Evolutionary conservation across 1,284 basidiomycete species (phyloP).

Genomic region (Puccinia hordei): DNA sequence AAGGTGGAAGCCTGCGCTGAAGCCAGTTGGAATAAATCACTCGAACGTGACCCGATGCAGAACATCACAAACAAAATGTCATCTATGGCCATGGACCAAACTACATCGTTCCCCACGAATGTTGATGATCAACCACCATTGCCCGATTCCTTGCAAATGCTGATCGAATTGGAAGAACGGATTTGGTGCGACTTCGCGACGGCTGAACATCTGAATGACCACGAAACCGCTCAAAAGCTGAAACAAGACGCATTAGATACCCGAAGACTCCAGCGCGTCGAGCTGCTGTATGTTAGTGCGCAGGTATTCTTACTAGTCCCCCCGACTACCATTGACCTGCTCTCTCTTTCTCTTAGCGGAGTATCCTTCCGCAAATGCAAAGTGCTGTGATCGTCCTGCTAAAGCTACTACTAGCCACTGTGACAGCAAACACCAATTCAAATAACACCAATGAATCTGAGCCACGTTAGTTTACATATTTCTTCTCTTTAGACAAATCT

Average conservation of each 20-base stretch:
- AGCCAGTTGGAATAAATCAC: slow-evolving; percentile 49
- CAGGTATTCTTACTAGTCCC: not conserved
- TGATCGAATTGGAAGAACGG: slow-evolving; percentile 69
- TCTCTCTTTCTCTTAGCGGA: slow-evolving; percentile 56
- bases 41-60: slow-evolving; percentile 46
- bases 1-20: slow-evolving; percentile 62
- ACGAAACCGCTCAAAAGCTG: slow-evolving; percentile 35
- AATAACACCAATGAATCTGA: slow-evolving; percentile 52
- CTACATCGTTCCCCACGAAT: slow-evolving; percentile 56
- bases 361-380: slow-evolving; percentile 77
- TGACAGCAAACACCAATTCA: slow-evolving; percentile 66
- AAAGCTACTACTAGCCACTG: slow-evolving; percentile 83
- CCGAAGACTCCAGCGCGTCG: slow-evolving; percentile 77
- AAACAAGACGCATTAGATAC: slow-evolving; percentile 49
- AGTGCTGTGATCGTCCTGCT: slow-evolving; percentile 85
- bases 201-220: slow-evolving; percentile 53
- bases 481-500: not conserved
- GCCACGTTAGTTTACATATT: slow-evolving; percentile 33
- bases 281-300: slow-evolving; percentile 80
- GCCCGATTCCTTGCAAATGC: slow-evolving; percentile 51
- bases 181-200: slow-evolving; percentile 61
- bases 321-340: slow-evolving; percentile 3
- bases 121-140: slow-evolving; percentile 52
- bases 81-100: slow-evolving; percentile 38
- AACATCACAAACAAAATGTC: slow-evolving; percentile 39